Conservation (phyloP, 257 asterid species). For the Solanum pinnatisectum region DNA sequence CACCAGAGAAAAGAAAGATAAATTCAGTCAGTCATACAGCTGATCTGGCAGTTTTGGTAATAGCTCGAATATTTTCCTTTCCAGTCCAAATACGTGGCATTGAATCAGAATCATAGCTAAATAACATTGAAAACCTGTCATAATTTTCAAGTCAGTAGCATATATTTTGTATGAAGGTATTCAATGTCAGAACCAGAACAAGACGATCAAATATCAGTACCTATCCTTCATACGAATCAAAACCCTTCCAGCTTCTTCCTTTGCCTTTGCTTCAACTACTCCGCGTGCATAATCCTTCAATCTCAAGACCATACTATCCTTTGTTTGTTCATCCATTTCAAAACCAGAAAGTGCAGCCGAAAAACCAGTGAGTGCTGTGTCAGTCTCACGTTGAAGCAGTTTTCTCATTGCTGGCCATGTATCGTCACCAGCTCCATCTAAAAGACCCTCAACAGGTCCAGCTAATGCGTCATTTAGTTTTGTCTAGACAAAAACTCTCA, state of each 20-base stretch:
- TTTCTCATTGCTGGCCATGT: slow-evolving; percentile 91
- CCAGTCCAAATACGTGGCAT: slow-evolving; percentile 93
- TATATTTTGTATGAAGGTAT: not conserved
- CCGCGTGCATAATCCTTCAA: slow-evolving; percentile 67
- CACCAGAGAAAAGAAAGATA: not conserved
- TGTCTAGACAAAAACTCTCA: slow-evolving; percentile 38
- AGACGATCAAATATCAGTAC: slow-evolving; percentile 14
- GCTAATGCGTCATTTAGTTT: slow-evolving; percentile 64
- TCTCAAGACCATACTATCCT: slow-evolving; percentile 48
- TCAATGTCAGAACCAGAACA: not conserved
- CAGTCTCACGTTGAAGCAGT: slow-evolving; percentile 59
- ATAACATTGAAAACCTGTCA: slow-evolving; percentile 54
- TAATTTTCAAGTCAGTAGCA: slow-evolving; percentile 8
- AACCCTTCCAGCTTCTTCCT: slow-evolving; percentile 92
- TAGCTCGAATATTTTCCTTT: slow-evolving; percentile 67
- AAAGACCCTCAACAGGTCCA: slow-evolving; percentile 84
- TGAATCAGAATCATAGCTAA: slow-evolving; percentile 64
- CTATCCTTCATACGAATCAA: slow-evolving; percentile 92
- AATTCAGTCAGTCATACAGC: slow-evolving; percentile 39
- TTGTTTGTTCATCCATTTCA: slow-evolving; percentile 65
- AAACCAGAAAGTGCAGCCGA: slow-evolving; percentile 70
- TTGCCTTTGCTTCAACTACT: slow-evolving; percentile 81
- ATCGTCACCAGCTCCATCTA: slow-evolving; percentile 81
- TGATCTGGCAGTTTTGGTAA: slow-evolving; percentile 68
- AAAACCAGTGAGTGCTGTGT: slow-evolving; percentile 47